Base-by-base conservation (phyloP, 2,329 filamentous ascomycete genomes). In the Aspergillus brunneoviolaceus region DNA sequence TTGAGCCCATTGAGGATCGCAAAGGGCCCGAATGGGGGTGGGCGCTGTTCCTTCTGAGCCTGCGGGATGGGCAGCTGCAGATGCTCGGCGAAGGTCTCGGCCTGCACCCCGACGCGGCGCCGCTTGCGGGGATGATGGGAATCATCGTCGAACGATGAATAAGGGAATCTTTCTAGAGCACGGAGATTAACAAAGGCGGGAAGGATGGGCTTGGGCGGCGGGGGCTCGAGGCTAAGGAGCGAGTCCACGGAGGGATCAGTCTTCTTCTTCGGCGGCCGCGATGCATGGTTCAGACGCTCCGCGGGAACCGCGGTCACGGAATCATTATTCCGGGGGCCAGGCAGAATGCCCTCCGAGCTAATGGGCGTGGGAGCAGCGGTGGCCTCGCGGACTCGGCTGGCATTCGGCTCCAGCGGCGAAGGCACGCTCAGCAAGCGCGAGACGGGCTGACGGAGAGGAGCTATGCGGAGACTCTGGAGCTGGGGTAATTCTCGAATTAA, bases 1-100 rank as follows among this genome's bases (percentile, higher is more conserved):
- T 87, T 85, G 49, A 88, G 72, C 7, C 85, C 85, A 67, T 86
- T 86, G 11, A 88, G 72, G 61, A 81, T 80, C 49, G 79, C 77
- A 64, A 81, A 76, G 25, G 78, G 75, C 25, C 77, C 73, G 66
- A 80, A 77, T 6, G 79, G 75, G 48, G 72, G 77, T n/a, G 71
- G 75, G 51, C 79, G 75, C 58, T 76, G 74, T 60, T 79, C 77
- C 58, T 78, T 77, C 50, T 80, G 79, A n/a, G 76, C 69, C 60
- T 78, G 76, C 7, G 80, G 80, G 31, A 79, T 79, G 21, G 80
- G 80, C 11, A 82, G 67, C 61, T 81, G 80, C 49, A 81, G 69
- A 67, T 79, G 76, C 57, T 80, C 76, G 31, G 76, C 73, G 49
- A 79, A 78, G 25, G 71, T 69, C 39, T 81, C 79, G 10, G 71